Conservation (phyloP, 1,284 basidiomycete genomes). For the Tilletia caries region DNA sequence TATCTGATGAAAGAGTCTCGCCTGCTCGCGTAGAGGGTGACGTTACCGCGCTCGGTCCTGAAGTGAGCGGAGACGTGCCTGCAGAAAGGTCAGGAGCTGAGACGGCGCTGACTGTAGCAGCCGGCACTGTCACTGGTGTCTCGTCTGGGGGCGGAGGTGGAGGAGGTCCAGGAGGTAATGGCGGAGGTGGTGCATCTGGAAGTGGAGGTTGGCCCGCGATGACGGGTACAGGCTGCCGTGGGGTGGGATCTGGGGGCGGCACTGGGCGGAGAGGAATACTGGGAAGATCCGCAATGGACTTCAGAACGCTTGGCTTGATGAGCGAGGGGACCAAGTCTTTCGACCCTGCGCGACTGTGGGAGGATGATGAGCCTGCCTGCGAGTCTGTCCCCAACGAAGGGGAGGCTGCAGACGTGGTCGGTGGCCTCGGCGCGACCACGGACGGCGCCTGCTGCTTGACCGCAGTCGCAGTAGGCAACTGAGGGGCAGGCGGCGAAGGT, state of each 20-base stretch:
- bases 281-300: conserved; percentile 6
- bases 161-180: not conserved
- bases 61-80: conserved; percentile 1
- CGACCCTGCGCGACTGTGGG: not conserved
- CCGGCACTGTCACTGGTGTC: not conserved
- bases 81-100: not conserved
- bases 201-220: not conserved
- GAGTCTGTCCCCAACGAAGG: not conserved
- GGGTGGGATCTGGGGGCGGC: too few relatives aligned
- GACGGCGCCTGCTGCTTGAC: not conserved
- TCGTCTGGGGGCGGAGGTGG: too few relatives aligned
- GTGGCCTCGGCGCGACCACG: not conserved
- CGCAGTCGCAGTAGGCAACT: too few relatives aligned
- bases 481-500: too few relatives aligned
- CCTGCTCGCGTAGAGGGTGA: not conserved
- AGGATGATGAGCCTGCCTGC: not conserved
- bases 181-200: not conserved
- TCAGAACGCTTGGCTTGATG: not conserved
- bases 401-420: not conserved
- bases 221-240: too few relatives aligned
- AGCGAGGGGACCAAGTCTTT: not conserved
- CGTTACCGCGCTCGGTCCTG: not conserved
- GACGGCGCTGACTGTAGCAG: not conserved
- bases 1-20: not conserved
- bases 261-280: conserved; percentile 1